Base-by-base conservation (phyloP, 139 green algal species). In the Nannochloris sp. region DNA sequence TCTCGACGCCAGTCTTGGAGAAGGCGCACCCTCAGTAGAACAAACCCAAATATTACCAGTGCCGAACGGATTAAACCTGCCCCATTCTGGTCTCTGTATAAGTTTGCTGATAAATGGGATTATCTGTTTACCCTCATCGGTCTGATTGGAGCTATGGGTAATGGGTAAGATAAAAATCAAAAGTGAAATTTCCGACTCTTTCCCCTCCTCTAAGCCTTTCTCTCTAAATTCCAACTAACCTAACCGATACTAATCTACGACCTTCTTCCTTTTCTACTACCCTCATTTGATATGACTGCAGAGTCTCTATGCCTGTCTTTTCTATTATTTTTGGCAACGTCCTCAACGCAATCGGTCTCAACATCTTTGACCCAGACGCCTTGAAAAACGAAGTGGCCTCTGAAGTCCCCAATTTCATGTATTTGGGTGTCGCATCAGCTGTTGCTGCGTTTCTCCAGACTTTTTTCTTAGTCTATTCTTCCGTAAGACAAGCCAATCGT, bases 261-360 rank as follows among this genome's bases (percentile, higher is more conserved):
- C 19, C 19, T 51, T 51, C 42, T 19, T 51, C 42, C 42, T 27
- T 19, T 51, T 19, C 19, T 19, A 51, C 42, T 51, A 19, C 42
- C 19, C 19, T 27, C 19, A 51, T 51, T 51, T 19, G 19, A 27
- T 51, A 19, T 19, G 53, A 19, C 29, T 56, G 14, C 65, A 64
- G 75, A 56, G 66, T 73, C 19, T 64, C 70, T 12, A 47, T 87
- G 24, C 81, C 81, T 12, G 39, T 88, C 0, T 91, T 90, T 55
- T 60, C 80, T 0, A 72, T 90, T 4, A 48, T 90, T 6, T 87
- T 91, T 67, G 83, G 81, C 0, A 62, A 84, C 48, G 75, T 90
- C 32, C 64, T 81, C 6, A 64, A 81, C 64, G 61, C 39, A 8
- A 65, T 82, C 31, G 70, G 71, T 6, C 10, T 47, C 1, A 56